Conservation (phyloP, 768 basidiomycete species). For the Zangia roseola region DNA sequence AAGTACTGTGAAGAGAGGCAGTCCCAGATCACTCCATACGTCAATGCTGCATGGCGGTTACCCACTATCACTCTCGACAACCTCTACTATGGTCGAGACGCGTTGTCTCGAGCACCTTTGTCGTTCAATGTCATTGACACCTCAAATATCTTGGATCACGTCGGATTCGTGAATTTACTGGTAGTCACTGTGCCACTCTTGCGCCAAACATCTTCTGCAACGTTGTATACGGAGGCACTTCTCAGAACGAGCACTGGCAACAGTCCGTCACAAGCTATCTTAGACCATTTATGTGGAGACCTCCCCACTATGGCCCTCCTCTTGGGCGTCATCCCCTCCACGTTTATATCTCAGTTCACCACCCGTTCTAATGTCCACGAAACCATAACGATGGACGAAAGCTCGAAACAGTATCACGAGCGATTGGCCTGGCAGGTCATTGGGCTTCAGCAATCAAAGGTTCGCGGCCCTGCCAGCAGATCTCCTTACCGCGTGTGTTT, state of each 20-base stretch:
- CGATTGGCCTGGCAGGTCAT: constrained; percentile 26
- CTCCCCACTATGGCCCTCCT: constrained; percentile 25
- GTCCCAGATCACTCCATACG: constrained; percentile 17
- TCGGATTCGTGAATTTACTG: constrained; percentile 28
- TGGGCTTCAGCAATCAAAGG: background rate
- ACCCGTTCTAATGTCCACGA: constrained; percentile 27
- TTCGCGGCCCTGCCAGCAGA: background rate
- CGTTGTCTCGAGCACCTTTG: constrained; percentile 17
- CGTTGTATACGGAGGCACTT: constrained; percentile 29
- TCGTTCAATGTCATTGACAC: constrained; percentile 33
- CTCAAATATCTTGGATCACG: constrained; percentile 28
- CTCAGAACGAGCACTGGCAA: constrained; percentile 13
- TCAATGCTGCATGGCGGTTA: constrained; percentile 23
- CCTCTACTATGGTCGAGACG: constrained; percentile 13
- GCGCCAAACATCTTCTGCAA: constrained; percentile 15
- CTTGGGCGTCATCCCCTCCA: constrained; percentile 24
- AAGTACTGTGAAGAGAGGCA: constrained; percentile 10
- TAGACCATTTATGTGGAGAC: constrained; percentile 24
- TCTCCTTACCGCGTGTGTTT: constrained; percentile 10
- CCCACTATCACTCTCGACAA: constrained; percentile 22
- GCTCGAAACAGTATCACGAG: constrained; percentile 19
- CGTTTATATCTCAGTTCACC: constrained; percentile 21
- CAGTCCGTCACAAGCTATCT: constrained; percentile 10
- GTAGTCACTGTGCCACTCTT: constrained; percentile 24
- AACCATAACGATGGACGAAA: background rate